A percentile compares a stretch with the other conserved stretches of the same genome.
Conservation (phyloP, 805 yeast genomes). For the Ogataea polymorpha region DNA sequence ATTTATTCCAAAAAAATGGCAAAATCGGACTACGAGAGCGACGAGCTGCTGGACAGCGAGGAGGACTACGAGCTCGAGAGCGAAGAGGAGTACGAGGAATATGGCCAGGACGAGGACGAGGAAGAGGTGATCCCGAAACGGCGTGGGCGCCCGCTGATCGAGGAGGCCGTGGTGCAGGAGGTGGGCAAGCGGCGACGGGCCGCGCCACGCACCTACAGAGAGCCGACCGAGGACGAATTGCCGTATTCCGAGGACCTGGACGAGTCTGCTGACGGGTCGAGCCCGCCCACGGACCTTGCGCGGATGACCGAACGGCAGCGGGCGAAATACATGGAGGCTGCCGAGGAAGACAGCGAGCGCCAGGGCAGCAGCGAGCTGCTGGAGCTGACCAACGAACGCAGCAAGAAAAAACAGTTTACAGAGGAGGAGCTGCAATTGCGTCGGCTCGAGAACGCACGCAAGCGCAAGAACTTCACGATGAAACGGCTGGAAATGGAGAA, state of each 20-base stretch:
- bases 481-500: slow-evolving; percentile 89
- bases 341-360: slow-evolving; percentile 23
- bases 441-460: slow-evolving; percentile 83
- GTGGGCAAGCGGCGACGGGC: slow-evolving; percentile 14
- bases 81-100: slow-evolving; percentile 17
- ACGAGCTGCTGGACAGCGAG: slow-evolving; percentile 15
- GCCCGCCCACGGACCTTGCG: slow-evolving; percentile 40
- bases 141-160: slow-evolving; percentile 9
- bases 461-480: slow-evolving; percentile 80
- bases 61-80: slow-evolving; percentile 19
- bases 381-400: slow-evolving; percentile 38
- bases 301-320: slow-evolving; percentile 58
- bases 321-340: slow-evolving; percentile 38
- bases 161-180: slow-evolving; percentile 7
- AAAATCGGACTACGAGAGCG: slow-evolving; percentile 12
- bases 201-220: slow-evolving; percentile 17
- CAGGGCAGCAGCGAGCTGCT: slow-evolving; percentile 29
- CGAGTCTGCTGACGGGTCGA: slow-evolving; percentile 42
- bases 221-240: slow-evolving; percentile 17
- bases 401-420: slow-evolving; percentile 56
- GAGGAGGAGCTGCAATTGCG: slow-evolving; percentile 82
- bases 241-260: slow-evolving; percentile 5
- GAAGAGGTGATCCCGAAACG: slow-evolving; percentile 27
- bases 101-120: slow-evolving; percentile 27
- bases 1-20: slow-evolving; percentile 1